Percentiles rank a stretch among this genome's conserved stretches.
Evolutionary conservation across 75 land plant genomes (phyloP).

Genomic region (Pinus taeda): DNA sequence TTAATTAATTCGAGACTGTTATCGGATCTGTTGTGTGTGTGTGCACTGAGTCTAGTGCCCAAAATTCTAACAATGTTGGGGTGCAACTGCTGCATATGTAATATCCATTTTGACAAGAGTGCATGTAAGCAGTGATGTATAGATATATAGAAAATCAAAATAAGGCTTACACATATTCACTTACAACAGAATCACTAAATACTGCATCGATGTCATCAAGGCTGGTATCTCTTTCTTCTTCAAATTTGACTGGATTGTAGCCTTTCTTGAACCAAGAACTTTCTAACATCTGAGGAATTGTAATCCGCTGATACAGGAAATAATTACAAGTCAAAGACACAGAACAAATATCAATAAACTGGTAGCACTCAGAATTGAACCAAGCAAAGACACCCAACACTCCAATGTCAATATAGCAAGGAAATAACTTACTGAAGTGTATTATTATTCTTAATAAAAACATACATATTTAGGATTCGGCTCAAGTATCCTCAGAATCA

Average conservation of each 20-base stretch:
- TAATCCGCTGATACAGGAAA: constrained; percentile 16
- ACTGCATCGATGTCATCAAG: constrained; percentile 24
- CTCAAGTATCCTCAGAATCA: constrained; percentile 16
- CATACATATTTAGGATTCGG: constrained; percentile 23
- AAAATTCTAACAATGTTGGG: background rate
- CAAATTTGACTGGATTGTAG: constrained; percentile 19
- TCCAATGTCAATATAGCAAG: background rate
- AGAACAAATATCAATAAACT: background rate
- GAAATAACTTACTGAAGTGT: background rate
- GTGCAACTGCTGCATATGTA: background rate
- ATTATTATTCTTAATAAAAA: background rate
- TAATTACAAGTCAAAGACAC: background rate
- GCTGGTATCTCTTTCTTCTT: constrained; percentile 17
- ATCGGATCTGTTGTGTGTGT: too few relatives aligned
- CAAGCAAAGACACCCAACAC: background rate
- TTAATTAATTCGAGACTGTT: too few relatives aligned
- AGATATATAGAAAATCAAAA: background rate
- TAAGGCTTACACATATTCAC: background rate
- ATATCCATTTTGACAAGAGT: background rate
- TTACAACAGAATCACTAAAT: constrained; percentile 20
- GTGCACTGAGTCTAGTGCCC: too few relatives aligned
- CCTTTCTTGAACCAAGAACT: constrained; percentile 34
- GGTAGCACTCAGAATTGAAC: background rate
- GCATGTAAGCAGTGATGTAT: too few relatives aligned
- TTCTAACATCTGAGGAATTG: constrained; percentile 26